phyloP scores from a whole-genome alignment of 1,284 basidiomycete species.

The Clitocybe nebularis region DNA sequence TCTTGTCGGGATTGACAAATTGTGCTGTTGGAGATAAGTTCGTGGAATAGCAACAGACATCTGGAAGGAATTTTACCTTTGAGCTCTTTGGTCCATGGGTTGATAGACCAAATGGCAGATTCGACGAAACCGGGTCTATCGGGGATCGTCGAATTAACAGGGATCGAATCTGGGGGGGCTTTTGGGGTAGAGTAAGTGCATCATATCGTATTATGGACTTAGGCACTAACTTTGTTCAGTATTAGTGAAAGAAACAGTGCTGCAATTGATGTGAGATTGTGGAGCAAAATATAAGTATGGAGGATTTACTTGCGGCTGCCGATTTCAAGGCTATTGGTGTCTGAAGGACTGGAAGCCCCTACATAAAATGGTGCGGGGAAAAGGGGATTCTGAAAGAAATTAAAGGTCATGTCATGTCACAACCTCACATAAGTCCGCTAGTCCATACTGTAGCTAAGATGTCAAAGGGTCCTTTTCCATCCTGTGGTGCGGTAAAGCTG shows the following conservation, averaged over 20 bases:
- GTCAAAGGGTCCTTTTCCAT: slow-evolving; percentile 23
- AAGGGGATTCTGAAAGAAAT: slow-evolving; percentile 31
- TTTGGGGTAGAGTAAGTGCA: slow-evolving; percentile 7
- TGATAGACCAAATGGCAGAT: slow-evolving; percentile 37
- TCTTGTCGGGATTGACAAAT: slow-evolving; percentile 36
- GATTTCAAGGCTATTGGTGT: slow-evolving; percentile 17
- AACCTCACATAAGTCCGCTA: neutral
- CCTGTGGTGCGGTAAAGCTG: slow-evolving; percentile 23
- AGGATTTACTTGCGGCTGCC: slow-evolving; percentile 23
- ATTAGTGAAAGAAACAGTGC: slow-evolving; percentile 29
- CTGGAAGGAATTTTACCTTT: slow-evolving; percentile 23
- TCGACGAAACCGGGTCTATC: slow-evolving; percentile 21
- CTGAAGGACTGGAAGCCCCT: slow-evolving; percentile 24
- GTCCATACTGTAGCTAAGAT: slow-evolving; percentile 33
- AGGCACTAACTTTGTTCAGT: slow-evolving; percentile 29
- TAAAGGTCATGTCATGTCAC: neutral
- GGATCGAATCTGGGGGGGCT: slow-evolving; percentile 25
- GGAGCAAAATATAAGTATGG: neutral
- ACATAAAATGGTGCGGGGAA: slow-evolving; percentile 34
- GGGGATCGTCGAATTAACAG: slow-evolving; percentile 16
- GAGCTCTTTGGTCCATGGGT: slow-evolving; percentile 30
- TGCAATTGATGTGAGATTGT: slow-evolving; percentile 14
- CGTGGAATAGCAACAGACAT: neutral
- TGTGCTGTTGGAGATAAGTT: slow-evolving; percentile 26
- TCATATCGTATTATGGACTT: neutral